A percentile compares a stretch with the other conserved stretches of the same genome.
phyloP scores from a whole-genome alignment of 495 filamentous ascomycete species.

The Lepidopterella palustris region DNA sequence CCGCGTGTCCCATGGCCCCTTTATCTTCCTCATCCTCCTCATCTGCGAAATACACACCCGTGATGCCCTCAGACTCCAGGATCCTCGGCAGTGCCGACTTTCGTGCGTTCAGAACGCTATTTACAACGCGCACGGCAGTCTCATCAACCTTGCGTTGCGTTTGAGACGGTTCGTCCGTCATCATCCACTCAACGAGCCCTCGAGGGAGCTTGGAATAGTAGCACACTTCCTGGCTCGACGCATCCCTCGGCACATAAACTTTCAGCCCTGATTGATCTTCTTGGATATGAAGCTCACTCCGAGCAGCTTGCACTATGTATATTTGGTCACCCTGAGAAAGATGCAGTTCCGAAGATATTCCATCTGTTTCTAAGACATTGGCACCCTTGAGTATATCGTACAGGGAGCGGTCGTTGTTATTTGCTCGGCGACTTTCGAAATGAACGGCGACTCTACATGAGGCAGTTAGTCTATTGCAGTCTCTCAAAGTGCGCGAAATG shows the following conservation, averaged over 20 bases:
- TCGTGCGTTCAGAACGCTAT: neutral
- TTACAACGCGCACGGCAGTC: neutral
- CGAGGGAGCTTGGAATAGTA: conserved; percentile 34
- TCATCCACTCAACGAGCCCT: conserved; percentile 34
- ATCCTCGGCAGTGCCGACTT: conserved; percentile 1
- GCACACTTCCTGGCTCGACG: conserved; percentile 32
- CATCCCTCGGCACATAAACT: conserved; percentile 39
- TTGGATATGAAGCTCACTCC: conserved; percentile 34
- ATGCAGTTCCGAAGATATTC: conserved; percentile 31
- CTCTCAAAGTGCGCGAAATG: neutral
- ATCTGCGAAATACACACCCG: too few species aligned
- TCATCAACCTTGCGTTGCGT: conserved; percentile 16
- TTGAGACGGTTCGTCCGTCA: conserved; percentile 31
- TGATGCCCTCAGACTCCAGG: too few species aligned
- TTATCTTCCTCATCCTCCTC: too few species aligned
- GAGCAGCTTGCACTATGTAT: conserved; percentile 17
- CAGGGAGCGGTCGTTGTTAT: conserved; percentile 19
- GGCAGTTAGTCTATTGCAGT: conserved; percentile 16
- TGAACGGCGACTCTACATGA: conserved; percentile 27
- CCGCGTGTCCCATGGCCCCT: too few species aligned
- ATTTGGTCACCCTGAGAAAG: conserved; percentile 29
- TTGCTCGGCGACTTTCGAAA: conserved; percentile 35
- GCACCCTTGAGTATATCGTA: conserved; percentile 31
- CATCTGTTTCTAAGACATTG: conserved; percentile 30
- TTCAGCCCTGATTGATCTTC: conserved; percentile 25